Evolutionary conservation across 1,284 basidiomycete genomes (phyloP), one percentile per base, ranked within the genome.

Genomic region (Anthracocystis panici-leucophaei): DNA sequence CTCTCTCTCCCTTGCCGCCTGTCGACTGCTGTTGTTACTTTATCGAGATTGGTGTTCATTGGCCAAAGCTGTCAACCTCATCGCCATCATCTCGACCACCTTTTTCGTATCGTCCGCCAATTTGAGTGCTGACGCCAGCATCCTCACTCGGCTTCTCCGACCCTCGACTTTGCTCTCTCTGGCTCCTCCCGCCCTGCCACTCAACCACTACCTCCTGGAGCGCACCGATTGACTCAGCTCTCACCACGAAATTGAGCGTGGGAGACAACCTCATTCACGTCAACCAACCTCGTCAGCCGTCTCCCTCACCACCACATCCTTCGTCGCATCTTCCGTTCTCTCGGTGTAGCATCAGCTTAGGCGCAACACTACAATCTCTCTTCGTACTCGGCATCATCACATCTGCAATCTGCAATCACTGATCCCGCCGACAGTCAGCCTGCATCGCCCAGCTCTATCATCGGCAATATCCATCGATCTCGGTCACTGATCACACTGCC

Each of bases 11-110:
- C 27, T 25, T 21, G 23, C 18, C 27, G 16, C 35, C 35, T 42
- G 41, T 31, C 18, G 25, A 29, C 40, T 52, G 58, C 25, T 48
- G 42, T 56, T 29, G 54, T 56, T 29, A 44, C 35, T 56, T 52
- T 61, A 55, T 61, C 59, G 59, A 61, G 59, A 61, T 61, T 61
- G 59, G 31, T 33, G 45, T 33, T 48, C 40, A 16, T 29, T 42
- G 20, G 52, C 27, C 40, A 11, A 29, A 42, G 10, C 14, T 42
- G 33, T 42, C 52, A 38, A 54, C 42, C 52, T 38, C 52, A 40
- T 54, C 52, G 27, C 25, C 20, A 18, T 29, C 42, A 42, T 35
- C 41, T 56, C 54, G n/a, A 45, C 40, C 27, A 46, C 20, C 21
- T 16, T 56, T 31, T 35, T 11, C 14, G 35, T 12, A 38, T 38